Base-by-base conservation (phyloP, 805 yeast species). In the Yarrowia sp. region DNA sequence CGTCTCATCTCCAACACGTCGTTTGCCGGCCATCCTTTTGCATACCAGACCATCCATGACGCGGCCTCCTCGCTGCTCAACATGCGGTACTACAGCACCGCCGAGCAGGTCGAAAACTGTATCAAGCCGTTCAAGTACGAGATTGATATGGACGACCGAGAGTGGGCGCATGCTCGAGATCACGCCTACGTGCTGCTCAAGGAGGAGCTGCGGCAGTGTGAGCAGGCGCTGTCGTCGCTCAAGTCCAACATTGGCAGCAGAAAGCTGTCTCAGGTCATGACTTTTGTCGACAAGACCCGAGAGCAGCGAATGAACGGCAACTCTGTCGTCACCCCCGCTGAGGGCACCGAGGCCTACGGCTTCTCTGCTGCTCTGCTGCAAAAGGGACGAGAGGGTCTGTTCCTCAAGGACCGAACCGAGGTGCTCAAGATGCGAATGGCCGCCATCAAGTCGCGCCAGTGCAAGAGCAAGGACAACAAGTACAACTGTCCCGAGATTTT, bases 61-160 rank as follows among this genome's bases (percentile, higher is more conserved):
- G 97, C 98, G 2, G 97, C 97, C 0, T 83, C 85, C 41, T 82
- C 87, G 32, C 97, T 95, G 8, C 81, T 95, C 71, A 88, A 88
- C 71, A 80, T 90, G 36, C 87, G 94, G 72, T 95, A 85, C 76
- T 91, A 88, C 72, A 89, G 97, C 0, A 94, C 99, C 0, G 97
- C 99, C 0, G 99, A 96, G 77, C 99, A 95, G 77, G 98, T 95
- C 8, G 99, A 95, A 75, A 95, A 96, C 78, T 93, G 98, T 80
- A 94, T 95, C 75, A 95, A 95, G 77, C 99, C 99, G 2, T 95
- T 89, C 81, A 95, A 95, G 80, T 95, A 94, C 77, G 99, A 95
- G 75, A 93, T 95, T 70, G 99, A 95, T 75, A 86, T 95, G 61
- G 98, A 95, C 76, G 97, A 93, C 73, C 83, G 97, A 48, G 99